A percentile compares a stretch with the other conserved stretches of the same genome.
Evolutionary conservation across 345 rosid genomes (phyloP).

Genomic region (Salix dunnii): DNA sequence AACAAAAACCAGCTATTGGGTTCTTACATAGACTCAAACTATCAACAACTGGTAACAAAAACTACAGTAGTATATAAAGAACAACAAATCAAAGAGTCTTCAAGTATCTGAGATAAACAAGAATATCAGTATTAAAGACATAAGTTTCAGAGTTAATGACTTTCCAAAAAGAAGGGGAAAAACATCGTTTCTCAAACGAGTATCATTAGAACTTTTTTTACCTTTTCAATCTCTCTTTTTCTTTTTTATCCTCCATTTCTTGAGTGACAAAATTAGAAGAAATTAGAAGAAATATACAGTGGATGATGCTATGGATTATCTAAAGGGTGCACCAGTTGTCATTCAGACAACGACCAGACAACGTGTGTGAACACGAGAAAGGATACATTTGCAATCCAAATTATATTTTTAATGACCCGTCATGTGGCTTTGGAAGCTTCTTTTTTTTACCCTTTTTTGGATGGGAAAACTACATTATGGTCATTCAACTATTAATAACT

Average conservation of each 20-base stretch:
- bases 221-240: background rate
- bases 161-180: constrained; percentile 16
- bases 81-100: background rate
- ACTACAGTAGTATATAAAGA: background rate
- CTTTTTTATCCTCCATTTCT: background rate
- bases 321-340: background rate
- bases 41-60: background rate
- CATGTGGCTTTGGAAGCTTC: too few relatives aligned
- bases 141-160: background rate
- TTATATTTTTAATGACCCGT: too few relatives aligned
- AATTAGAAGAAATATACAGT: background rate
- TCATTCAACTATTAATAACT: background rate
- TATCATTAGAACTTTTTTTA: background rate
- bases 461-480: background rate
- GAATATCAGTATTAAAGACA: background rate
- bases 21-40: background rate
- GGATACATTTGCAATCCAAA: too few relatives aligned
- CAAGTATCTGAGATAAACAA: background rate
- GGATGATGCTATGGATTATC: background rate
- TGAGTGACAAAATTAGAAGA: background rate
- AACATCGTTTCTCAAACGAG: background rate
- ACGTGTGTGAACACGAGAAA: background rate
- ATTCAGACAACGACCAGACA: background rate
- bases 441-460: too few relatives aligned
- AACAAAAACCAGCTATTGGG: background rate